Percentiles rank a stretch among this genome's conserved stretches.
phyloP scores from a whole-genome alignment of 371 early-diverging fungal genomes.

The Circinella umbellata region DNA sequence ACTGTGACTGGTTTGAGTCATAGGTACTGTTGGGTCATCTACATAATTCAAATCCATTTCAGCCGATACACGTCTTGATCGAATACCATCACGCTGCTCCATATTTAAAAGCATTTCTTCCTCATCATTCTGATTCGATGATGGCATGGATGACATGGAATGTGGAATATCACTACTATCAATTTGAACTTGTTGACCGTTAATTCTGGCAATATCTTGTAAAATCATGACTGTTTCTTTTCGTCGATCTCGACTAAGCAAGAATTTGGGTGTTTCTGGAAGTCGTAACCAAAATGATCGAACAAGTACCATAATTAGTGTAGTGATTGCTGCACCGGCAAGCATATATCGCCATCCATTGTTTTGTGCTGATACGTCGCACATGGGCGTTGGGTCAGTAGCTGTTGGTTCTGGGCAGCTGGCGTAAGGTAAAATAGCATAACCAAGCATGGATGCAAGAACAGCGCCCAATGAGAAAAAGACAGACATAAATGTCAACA shows the following conservation, averaged over 20 bases:
- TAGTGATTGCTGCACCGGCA: constrained; percentile 57
- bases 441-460: constrained; percentile 71
- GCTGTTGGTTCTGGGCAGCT: constrained; percentile 64
- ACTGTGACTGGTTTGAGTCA: constrained; percentile 1
- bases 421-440: constrained; percentile 63
- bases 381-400: constrained; percentile 34
- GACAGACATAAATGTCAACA: constrained; percentile 83
- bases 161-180: constrained; percentile 32
- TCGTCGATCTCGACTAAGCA: constrained; percentile 67
- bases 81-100: not conserved
- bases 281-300: constrained; percentile 70
- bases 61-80: not conserved
- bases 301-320: constrained; percentile 71
- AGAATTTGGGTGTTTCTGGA: constrained; percentile 83
- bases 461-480: constrained; percentile 88
- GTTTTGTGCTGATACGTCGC: constrained; percentile 63
- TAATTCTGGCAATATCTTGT: constrained; percentile 73
- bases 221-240: constrained; percentile 79
- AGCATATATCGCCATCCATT: constrained; percentile 83
- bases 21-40: constrained; percentile 5
- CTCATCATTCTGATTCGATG: constrained; percentile 1
- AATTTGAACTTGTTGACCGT: constrained; percentile 55
- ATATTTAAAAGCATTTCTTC: constrained; percentile 9
- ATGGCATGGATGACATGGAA: not conserved
- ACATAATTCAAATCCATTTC: not conserved